These are phyloP conservation scores for Lablab purpureus DNA, from an alignment of 306 rosid genomes.

Conservation along the genomic window DNA sequence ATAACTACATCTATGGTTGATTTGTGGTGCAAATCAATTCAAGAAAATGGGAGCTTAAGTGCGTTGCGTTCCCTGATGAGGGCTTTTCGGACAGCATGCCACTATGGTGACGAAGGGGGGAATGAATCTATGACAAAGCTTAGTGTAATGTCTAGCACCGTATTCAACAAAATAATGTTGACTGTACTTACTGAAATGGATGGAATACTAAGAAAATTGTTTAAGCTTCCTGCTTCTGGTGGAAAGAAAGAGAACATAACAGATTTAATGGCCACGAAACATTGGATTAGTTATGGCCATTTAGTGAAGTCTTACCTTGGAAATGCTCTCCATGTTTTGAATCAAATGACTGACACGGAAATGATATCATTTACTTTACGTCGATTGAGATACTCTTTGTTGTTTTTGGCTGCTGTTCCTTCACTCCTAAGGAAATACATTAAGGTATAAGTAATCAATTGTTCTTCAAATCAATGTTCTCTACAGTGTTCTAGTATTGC, in stretches of 20 bases:
- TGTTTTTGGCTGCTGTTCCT: conserved; percentile 90
- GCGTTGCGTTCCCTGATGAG: conserved; percentile 75
- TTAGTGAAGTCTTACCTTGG: conserved; percentile 95
- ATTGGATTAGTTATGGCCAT: conserved; percentile 78
- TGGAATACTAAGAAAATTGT: conserved; percentile 75
- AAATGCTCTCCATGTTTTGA: conserved; percentile 86
- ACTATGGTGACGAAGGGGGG: conserved; percentile 86
- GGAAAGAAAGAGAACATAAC: conserved; percentile 82
- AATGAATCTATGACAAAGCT: conserved; percentile 63
- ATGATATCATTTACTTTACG: conserved; percentile 91
- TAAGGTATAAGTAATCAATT: conserved; percentile 64
- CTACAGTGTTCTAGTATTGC: conserved; percentile 1
- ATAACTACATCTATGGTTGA: conserved; percentile 83
- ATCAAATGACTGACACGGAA: conserved; percentile 94
- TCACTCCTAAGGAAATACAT: conserved; percentile 82
- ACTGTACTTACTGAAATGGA: conserved; percentile 90
- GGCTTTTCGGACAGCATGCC: conserved; percentile 92
- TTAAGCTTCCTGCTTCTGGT: conserved; percentile 82
- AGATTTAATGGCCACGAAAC: conserved; percentile 71
- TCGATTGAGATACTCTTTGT: conserved; percentile 78
- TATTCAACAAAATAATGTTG: conserved; percentile 89
- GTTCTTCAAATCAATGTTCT: conserved; percentile 25
- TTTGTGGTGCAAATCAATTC: conserved; percentile 70
- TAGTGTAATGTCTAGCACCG: conserved; percentile 79
- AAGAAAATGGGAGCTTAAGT: conserved; percentile 67